A percentile compares a stretch with the other conserved stretches of the same genome.
These are phyloP conservation scores for Saururus chinensis DNA, from an alignment of 164 flowering plant species.

Conservation along the genomic window DNA sequence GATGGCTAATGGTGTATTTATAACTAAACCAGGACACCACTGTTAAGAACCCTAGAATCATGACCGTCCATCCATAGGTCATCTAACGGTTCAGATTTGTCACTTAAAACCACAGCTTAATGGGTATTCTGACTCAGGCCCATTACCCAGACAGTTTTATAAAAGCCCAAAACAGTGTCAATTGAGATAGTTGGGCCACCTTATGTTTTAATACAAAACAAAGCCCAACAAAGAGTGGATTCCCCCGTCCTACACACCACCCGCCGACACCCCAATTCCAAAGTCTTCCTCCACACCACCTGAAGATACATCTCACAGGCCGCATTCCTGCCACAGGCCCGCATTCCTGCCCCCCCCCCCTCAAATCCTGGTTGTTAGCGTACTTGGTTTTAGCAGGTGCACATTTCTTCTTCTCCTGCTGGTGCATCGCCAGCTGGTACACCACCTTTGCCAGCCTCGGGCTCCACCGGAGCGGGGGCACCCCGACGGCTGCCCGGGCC, in stretches of 20 bases:
- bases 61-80: too few relatives aligned
- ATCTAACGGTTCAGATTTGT: too few relatives aligned
- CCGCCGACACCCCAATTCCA: slow-evolving; percentile 53
- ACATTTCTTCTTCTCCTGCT: slow-evolving; percentile 40
- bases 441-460: slow-evolving; percentile 23
- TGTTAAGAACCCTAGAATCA: too few relatives aligned
- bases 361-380: slow-evolving; percentile 49
- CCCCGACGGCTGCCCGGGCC: slow-evolving; percentile 56
- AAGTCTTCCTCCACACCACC: slow-evolving; percentile 49
- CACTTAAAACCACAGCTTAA: too few relatives aligned
- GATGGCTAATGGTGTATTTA: too few relatives aligned
- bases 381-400: slow-evolving; percentile 29
- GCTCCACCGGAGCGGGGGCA: slow-evolving; percentile 56
- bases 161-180: too few relatives aligned
- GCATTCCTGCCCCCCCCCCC: slow-evolving; percentile 11
- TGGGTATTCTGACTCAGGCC: too few relatives aligned
- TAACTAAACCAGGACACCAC: too few relatives aligned
- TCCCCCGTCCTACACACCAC: slow-evolving; percentile 29
- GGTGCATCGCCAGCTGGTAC: slow-evolving; percentile 31
- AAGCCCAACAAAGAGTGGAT: slow-evolving; percentile 20
- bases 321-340: slow-evolving; percentile 25
- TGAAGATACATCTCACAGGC: slow-evolving; percentile 50
- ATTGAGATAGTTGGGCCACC: too few relatives aligned
- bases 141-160: too few relatives aligned
- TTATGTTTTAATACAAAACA: too few relatives aligned